Evolutionary conservation across 495 filamentous ascomycete species (phyloP).

Genomic region (Aspergillus mulundensis): DNA sequence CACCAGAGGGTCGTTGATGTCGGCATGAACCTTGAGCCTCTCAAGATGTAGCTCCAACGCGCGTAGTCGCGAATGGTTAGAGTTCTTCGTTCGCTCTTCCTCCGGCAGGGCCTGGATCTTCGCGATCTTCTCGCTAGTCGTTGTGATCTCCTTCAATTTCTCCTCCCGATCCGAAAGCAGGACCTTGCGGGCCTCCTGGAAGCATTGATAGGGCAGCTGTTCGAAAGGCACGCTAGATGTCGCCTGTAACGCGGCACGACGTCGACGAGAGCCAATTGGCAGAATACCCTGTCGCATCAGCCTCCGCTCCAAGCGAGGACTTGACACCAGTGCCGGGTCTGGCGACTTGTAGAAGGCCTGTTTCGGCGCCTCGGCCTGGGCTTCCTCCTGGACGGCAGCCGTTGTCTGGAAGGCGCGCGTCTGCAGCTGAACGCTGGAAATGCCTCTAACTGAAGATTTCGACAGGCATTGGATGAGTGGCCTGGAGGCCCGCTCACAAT

Average conservation of each 20-base stretch:
- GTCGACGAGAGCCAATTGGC: constrained; percentile 76
- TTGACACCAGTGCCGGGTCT: constrained; percentile 50
- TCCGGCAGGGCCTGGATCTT: constrained; percentile 57
- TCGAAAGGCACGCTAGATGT: constrained; percentile 77
- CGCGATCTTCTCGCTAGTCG: constrained; percentile 55
- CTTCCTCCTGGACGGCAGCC: constrained; percentile 33
- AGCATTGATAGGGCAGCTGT: constrained; percentile 91
- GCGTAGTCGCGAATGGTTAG: constrained; percentile 60
- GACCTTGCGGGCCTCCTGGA: constrained; percentile 89
- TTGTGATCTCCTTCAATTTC: constrained; percentile 66
- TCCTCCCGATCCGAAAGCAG: constrained; percentile 74
- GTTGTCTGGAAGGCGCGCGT: constrained; percentile 38
- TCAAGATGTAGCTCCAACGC: constrained; percentile 73
- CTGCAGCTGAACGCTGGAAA: constrained; percentile 32
- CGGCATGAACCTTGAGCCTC: constrained; percentile 78
- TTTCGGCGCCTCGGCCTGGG: constrained; percentile 32
- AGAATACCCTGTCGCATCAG: constrained; percentile 55
- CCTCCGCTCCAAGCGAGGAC: constrained; percentile 54
- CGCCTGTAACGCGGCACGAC: constrained; percentile 68
- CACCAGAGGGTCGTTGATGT: constrained; percentile 92
- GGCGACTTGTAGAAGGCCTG: constrained; percentile 37
- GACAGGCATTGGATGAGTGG: constrained; percentile 62
- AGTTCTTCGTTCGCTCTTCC: constrained; percentile 54
- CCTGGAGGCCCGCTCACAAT: constrained; percentile 64
- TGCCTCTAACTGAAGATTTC: constrained; percentile 36